Conservation (phyloP, 768 basidiomycete species). For the Mycena metata region DNA sequence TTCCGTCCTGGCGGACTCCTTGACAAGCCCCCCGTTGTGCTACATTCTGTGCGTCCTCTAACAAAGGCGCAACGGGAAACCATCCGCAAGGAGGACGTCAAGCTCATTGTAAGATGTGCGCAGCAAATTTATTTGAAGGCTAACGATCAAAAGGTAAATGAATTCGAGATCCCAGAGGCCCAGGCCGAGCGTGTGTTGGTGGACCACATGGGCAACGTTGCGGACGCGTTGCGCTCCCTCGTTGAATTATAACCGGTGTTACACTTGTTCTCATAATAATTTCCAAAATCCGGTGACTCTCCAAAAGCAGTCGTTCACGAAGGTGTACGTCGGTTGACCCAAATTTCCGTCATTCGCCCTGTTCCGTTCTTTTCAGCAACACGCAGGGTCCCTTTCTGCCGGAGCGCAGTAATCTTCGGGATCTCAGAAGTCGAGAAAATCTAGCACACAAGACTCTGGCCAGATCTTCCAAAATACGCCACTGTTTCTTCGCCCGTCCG, state of each 20-base stretch:
- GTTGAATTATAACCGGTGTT: conserved; percentile 39
- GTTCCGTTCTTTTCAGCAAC: too few species aligned
- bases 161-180: conserved; percentile 71
- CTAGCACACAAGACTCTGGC: too few species aligned
- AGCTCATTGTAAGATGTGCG: conserved; percentile 66
- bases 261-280: not conserved
- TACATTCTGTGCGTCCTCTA: conserved; percentile 26
- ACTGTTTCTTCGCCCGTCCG: too few species aligned
- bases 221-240: conserved; percentile 62
- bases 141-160: conserved; percentile 38
- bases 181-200: conserved; percentile 71
- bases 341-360: too few species aligned
- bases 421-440: too few species aligned
- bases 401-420: too few species aligned
- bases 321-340: too few species aligned
- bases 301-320: too few species aligned
- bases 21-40: conserved; percentile 61
- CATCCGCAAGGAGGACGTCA: conserved; percentile 73
- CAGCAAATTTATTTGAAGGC: not conserved
- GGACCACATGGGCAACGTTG: conserved; percentile 67
- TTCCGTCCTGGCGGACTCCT: conserved; percentile 68
- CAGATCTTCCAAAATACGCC: too few species aligned
- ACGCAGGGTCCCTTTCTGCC: too few species aligned
- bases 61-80: conserved; percentile 61
- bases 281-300: too few species aligned